A percentile compares a stretch with the other conserved stretches of the same genome.
phyloP scores from a whole-genome alignment of 306 rosid species.

The Vigna angularis region DNA sequence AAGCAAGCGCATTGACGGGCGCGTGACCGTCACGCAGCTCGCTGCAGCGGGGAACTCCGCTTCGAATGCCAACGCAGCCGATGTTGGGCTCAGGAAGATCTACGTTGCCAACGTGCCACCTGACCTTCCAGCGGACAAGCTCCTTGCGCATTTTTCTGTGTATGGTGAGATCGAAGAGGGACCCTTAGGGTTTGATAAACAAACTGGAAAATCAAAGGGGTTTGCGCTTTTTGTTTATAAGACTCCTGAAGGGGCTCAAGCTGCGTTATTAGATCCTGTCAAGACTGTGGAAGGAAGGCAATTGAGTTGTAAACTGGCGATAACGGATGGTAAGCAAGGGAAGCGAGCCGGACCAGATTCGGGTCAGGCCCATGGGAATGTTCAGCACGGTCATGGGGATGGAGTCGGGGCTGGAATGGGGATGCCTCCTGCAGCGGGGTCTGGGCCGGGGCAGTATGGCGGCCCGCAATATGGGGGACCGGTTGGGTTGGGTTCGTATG shows the following conservation, averaged over 20 bases:
- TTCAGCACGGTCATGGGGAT: constrained; percentile 44
- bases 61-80: constrained; percentile 45
- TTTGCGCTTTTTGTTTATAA: constrained; percentile 90
- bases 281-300: constrained; percentile 89
- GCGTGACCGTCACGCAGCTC: constrained; percentile 96
- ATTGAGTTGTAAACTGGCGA: constrained; percentile 79
- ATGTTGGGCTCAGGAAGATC: constrained; percentile 72
- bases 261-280: constrained; percentile 79
- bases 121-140: constrained; percentile 82
- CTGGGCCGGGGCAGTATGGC: constrained; percentile 67
- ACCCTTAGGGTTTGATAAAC: constrained; percentile 93
- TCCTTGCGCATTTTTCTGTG: constrained; percentile 70
- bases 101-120: constrained; percentile 92
- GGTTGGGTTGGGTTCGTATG: constrained; percentile 70
- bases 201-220: constrained; percentile 89
- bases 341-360: constrained; percentile 61
- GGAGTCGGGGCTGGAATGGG: constrained; percentile 25
- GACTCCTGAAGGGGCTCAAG: constrained; percentile 84
- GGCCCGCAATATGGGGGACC: constrained; percentile 54
- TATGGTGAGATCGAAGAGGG: constrained; percentile 98
- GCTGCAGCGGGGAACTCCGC: constrained; percentile 80
- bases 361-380: constrained; percentile 58
- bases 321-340: constrained; percentile 82
- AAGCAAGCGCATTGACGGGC: constrained; percentile 93
- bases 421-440: constrained; percentile 45